Evolutionary conservation across 805 yeast genomes (phyloP).

Genomic region (Alloascoidea hylecoeti): DNA sequence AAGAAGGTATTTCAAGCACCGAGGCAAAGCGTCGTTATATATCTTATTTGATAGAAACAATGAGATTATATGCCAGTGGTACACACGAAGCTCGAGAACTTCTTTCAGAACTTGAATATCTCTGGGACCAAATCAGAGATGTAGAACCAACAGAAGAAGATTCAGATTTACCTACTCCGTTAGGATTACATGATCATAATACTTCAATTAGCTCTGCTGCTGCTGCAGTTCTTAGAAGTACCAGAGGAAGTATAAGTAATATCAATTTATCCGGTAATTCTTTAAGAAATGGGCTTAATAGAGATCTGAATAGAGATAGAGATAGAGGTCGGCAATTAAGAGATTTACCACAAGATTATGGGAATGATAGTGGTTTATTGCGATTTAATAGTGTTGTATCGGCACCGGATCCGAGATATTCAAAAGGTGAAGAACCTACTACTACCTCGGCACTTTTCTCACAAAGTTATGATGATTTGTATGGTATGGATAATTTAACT

Average conservation of each 20-base stretch:
- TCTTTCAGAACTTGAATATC: slow-evolving; percentile 49
- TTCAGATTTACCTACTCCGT: slow-evolving; percentile 5
- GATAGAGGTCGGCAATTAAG: not conserved
- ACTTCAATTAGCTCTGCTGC: not conserved
- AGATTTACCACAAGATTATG: not conserved
- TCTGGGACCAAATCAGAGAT: slow-evolving; percentile 64
- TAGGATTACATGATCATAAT: not conserved
- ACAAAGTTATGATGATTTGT: not conserved
- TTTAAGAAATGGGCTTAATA: not conserved
- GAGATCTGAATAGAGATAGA: not conserved
- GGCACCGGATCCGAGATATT: no score
- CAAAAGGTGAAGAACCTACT: not conserved
- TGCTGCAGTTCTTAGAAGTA: not conserved
- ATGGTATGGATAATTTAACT: not conserved
- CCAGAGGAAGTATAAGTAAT: not conserved
- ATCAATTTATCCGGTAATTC: not conserved
- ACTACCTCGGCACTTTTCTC: not conserved
- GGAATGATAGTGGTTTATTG: no score
- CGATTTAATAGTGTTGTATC: no score
- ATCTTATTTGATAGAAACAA: slow-evolving; percentile 52
- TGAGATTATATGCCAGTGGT: slow-evolving; percentile 55
- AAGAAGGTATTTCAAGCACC: slow-evolving; percentile 49
- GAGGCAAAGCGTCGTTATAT: slow-evolving; percentile 69
- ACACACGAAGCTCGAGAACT: slow-evolving; percentile 54
- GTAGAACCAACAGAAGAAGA: slow-evolving; percentile 12